These are phyloP conservation scores for Cucurbita ficifolia DNA, from an alignment of 306 rosid genomes.

Conservation along the genomic window DNA sequence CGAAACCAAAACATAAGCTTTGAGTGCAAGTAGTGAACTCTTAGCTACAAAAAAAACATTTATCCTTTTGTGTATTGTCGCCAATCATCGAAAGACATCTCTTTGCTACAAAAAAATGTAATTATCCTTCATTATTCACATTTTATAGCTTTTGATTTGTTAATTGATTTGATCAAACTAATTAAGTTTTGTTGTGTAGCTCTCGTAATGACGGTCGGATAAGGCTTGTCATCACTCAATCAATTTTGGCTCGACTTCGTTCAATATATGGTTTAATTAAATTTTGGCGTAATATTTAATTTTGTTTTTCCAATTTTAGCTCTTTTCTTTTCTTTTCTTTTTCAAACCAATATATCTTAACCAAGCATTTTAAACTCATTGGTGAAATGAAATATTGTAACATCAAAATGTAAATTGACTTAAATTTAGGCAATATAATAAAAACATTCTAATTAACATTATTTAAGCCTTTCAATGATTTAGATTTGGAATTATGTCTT, in stretches of 20 bases:
- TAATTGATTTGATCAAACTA: neutral
- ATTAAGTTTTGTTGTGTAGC: neutral
- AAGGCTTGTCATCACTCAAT: neutral
- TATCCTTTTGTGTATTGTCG: neutral
- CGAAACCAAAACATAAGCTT: neutral
- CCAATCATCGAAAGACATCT: neutral
- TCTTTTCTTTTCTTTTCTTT: neutral
- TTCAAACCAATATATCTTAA: neutral
- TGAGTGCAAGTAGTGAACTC: slow-evolving; percentile 3
- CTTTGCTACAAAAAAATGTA: neutral
- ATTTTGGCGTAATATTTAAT: too few relatives aligned
- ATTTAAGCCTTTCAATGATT: too few relatives aligned
- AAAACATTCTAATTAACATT: too few relatives aligned
- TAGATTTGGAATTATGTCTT: too few relatives aligned
- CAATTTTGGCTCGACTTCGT: neutral
- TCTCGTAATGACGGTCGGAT: neutral
- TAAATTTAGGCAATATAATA: neutral
- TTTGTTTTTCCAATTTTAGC: neutral
- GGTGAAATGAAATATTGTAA: neutral
- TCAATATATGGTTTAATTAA: neutral
- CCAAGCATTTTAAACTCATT: neutral
- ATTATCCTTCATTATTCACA: slow-evolving; percentile 3
- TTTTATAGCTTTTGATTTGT: neutral
- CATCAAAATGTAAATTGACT: neutral
- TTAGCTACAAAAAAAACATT: neutral